phyloP scores from a whole-genome alignment of 768 basidiomycete genomes.

The Xanthoconium stramineum region DNA sequence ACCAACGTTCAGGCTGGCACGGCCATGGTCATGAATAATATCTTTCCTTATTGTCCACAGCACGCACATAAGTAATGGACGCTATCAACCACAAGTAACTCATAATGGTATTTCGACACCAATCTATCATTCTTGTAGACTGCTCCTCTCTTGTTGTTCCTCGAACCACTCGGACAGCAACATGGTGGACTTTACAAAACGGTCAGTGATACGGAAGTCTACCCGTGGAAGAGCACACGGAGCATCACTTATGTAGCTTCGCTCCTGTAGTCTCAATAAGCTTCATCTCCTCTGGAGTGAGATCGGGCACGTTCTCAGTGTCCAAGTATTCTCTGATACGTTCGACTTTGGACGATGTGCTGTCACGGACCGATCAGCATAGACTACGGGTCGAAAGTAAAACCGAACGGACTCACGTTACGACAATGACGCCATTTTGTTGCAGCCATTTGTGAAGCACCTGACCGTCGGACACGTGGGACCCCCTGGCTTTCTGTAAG shows the following conservation, averaged over 20 bases:
- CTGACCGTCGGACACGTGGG: constrained; percentile 26
- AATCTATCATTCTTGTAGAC: background rate
- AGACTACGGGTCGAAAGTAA: background rate
- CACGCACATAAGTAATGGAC: no score
- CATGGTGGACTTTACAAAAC: constrained; percentile 5
- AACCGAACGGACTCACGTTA: constrained; percentile 24
- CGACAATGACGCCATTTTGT: constrained; percentile 30
- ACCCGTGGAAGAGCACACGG: constrained; percentile 17
- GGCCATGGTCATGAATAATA: no score
- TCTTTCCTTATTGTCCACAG: no score
- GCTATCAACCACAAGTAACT: background rate
- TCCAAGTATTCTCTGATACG: constrained; percentile 34
- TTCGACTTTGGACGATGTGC: constrained; percentile 33
- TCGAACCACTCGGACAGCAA: constrained; percentile 21
- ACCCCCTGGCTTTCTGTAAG: constrained; percentile 23
- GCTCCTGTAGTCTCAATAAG: constrained; percentile 28
- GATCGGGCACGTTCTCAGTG: constrained; percentile 26
- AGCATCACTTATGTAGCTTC: constrained; percentile 23
- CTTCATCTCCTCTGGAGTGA: constrained; percentile 23
- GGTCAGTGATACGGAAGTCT: background rate
- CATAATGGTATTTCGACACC: background rate
- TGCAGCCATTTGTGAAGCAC: constrained; percentile 31
- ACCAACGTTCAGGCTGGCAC: no score
- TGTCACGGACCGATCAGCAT: constrained; percentile 8
- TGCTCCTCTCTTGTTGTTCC: background rate